phyloP scores from a whole-genome alignment of 2,329 filamentous ascomycete genomes.

The Calonectria honghensis region DNA sequence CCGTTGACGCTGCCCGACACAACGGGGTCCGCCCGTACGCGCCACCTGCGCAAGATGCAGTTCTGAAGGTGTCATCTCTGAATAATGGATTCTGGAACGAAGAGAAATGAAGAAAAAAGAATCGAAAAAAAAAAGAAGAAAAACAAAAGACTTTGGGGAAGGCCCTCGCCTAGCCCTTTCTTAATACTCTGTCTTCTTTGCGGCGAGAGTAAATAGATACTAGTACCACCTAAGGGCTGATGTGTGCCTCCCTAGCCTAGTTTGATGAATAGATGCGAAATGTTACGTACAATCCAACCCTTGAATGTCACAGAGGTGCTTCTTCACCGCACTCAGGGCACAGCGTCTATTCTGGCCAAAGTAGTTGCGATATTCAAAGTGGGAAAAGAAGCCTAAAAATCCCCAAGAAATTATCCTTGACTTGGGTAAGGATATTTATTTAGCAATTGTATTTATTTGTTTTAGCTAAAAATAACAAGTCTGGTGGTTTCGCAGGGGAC shows the following conservation, averaged over 20 bases:
- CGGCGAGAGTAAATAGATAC: constrained; percentile 43
- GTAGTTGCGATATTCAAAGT: too few species aligned
- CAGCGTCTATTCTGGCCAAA: too few species aligned
- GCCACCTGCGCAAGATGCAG: constrained; percentile 32
- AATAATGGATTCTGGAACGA: neutral
- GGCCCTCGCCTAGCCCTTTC: constrained; percentile 26
- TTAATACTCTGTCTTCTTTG: constrained; percentile 30
- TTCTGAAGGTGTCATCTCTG: constrained; percentile 17
- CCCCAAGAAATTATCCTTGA: too few species aligned
- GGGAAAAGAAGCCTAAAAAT: too few species aligned
- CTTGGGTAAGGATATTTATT: too few species aligned
- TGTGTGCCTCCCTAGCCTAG: constrained; percentile 29
- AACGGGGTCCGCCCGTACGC: constrained; percentile 38
- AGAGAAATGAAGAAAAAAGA: constrained; percentile 11
- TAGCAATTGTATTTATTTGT: too few species aligned
- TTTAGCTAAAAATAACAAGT: too few species aligned
- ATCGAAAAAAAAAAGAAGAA: neutral
- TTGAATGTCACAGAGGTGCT: too few species aligned
- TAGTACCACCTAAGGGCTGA: constrained; percentile 24
- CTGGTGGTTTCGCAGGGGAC: too few species aligned
- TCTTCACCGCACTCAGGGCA: too few species aligned
- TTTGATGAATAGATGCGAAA: constrained; percentile 50
- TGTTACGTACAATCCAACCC: constrained; percentile 30
- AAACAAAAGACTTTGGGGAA: constrained; percentile 27
- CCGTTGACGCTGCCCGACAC: constrained; percentile 23